Evolutionary conservation across 208 protist species (phyloP).

Genomic region (Polymyxa betae): DNA sequence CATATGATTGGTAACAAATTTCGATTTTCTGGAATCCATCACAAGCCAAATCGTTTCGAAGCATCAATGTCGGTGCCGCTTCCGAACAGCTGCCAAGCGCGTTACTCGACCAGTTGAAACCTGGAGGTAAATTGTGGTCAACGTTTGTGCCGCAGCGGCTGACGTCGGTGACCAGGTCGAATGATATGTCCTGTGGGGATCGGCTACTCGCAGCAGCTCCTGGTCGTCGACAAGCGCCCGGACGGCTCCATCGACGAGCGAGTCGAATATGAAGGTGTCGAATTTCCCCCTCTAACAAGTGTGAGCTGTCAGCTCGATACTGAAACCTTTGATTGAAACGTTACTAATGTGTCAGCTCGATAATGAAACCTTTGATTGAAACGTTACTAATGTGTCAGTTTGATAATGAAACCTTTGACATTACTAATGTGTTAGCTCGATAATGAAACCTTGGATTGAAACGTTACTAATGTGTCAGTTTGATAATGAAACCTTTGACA

Average conservation of each 20-base stretch:
- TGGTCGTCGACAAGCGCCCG: not conserved
- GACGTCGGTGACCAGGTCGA: too few relatives aligned
- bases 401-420: too few relatives aligned
- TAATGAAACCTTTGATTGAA: too few relatives aligned
- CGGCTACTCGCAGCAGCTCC: not conserved
- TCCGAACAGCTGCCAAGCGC: not conserved
- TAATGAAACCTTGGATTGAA: too few relatives aligned
- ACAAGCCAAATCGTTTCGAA: not conserved
- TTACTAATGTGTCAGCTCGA: too few relatives aligned
- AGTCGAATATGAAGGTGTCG: not conserved
- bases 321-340: not conserved
- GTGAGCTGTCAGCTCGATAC: not conserved
- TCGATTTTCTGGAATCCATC: not conserved
- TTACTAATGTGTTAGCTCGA: too few relatives aligned
- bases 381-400: too few relatives aligned
- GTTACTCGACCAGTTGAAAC: not conserved
- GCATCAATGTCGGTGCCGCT: not conserved
- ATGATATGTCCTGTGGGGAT: not conserved
- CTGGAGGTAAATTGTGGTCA: too few relatives aligned
- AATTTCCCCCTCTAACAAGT: not conserved
- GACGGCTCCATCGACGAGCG: not conserved
- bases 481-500: too few relatives aligned
- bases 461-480: too few relatives aligned
- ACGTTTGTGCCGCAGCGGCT: too few relatives aligned
- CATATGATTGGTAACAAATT: not conserved